Evolutionary conservation across 192 early-diverging fungal species (phyloP).

Genomic region (Podila minutissima): DNA sequence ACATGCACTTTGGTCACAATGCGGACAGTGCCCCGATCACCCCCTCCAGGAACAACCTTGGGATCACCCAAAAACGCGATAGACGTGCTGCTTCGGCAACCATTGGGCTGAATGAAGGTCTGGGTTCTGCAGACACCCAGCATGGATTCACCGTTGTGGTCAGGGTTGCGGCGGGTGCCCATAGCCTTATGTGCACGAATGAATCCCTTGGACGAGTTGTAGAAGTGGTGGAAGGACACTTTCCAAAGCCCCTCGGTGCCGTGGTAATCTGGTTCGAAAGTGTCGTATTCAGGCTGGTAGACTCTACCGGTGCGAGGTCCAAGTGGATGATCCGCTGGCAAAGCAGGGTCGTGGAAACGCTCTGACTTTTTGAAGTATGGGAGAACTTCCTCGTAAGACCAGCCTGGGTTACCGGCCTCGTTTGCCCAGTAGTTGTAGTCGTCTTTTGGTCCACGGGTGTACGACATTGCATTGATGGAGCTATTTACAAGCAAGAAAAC

Average conservation of each 20-base stretch:
- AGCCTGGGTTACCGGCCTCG: constrained; percentile 19
- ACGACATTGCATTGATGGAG: constrained; percentile 14
- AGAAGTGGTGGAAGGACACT: constrained; percentile 12
- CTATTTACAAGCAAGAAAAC: neutral
- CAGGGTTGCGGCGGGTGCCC: neutral
- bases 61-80: constrained; percentile 17
- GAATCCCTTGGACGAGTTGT: constrained; percentile 7
- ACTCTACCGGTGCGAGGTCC: constrained; percentile 1
- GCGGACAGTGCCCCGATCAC: constrained; percentile 10
- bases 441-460: constrained; percentile 14
- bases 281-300: constrained; percentile 11
- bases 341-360: neutral
- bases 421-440: constrained; percentile 20
- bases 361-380: constrained; percentile 33
- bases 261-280: constrained; percentile 18
- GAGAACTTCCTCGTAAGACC: constrained; percentile 33
- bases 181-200: constrained; percentile 7
- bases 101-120: neutral
- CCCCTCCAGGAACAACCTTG: constrained; percentile 26
- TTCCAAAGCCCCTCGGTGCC: constrained; percentile 31
- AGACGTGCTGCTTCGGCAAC: constrained; percentile 4
- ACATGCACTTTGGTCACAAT: constrained; percentile 11
- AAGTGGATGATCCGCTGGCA: neutral
- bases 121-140: constrained; percentile 21
- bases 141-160: constrained; percentile 7